phyloP scores from a whole-genome alignment of 2,329 filamentous ascomycete genomes.

The Nemania diffusa region DNA sequence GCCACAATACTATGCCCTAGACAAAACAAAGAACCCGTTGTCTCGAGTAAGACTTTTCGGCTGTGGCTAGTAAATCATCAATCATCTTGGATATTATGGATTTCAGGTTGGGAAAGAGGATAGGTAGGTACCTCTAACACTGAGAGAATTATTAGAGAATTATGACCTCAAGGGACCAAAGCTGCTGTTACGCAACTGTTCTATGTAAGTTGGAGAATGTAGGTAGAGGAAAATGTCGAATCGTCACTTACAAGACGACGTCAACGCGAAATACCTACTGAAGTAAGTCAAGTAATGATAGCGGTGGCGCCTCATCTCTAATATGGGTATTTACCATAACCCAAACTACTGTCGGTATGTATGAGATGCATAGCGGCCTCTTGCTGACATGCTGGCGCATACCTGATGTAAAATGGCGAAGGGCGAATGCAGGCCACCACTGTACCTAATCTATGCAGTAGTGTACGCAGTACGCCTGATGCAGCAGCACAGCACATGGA shows the following conservation, averaged over 20 bases:
- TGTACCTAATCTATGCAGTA: background rate
- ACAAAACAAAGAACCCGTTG: background rate
- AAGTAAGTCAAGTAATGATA: background rate
- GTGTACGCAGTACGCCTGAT: slow-evolving; percentile 19
- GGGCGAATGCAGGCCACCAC: slow-evolving; percentile 28
- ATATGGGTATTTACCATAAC: slow-evolving; percentile 13
- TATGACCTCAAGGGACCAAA: background rate
- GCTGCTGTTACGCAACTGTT: background rate
- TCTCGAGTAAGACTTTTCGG: slow-evolving; percentile 6
- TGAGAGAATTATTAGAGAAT: background rate
- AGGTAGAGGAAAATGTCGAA: background rate
- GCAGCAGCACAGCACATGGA: slow-evolving; percentile 28
- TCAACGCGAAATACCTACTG: slow-evolving; percentile 18
- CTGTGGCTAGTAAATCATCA: background rate
- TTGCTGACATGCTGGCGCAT: slow-evolving; percentile 30
- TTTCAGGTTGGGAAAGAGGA: slow-evolving; percentile 2
- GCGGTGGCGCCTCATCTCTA: slow-evolving; percentile 18
- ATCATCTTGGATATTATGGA: slow-evolving; percentile 4
- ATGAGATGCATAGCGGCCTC: slow-evolving; percentile 28
- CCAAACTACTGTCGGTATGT: slow-evolving; percentile 18
- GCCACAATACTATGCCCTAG: background rate
- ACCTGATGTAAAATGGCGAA: slow-evolving; percentile 32
- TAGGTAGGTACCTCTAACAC: background rate
- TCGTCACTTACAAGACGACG: background rate
- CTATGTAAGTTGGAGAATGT: slow-evolving; percentile 15